Evolutionary conservation across 2,329 filamentous ascomycete species (phyloP).

Genomic region (Xylariomycetidae sp.): DNA sequence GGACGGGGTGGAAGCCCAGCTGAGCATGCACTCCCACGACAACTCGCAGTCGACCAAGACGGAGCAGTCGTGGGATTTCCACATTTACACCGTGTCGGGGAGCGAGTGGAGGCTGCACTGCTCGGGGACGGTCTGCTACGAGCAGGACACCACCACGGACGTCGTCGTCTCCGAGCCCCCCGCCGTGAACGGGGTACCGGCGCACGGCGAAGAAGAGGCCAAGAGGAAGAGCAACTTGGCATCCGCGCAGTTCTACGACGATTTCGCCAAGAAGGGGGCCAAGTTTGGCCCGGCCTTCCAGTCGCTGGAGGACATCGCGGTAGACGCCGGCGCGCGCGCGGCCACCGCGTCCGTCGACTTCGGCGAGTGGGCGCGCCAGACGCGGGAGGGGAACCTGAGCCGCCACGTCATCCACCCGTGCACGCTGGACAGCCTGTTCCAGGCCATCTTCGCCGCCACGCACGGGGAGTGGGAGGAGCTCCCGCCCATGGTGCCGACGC

Average conservation of each 20-base stretch:
- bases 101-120: constrained; percentile 1
- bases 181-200: neutral
- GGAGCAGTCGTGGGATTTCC: neutral
- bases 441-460: no score
- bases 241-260: neutral
- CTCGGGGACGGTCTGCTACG: neutral
- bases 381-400: neutral
- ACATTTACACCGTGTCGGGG: neutral
- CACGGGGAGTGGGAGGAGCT: no score
- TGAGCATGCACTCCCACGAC: constrained; percentile 4
- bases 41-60: neutral
- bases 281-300: constrained; percentile 1
- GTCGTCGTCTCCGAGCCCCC: neutral
- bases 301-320: neutral
- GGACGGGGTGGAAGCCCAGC: constrained; percentile 6
- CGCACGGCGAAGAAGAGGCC: neutral
- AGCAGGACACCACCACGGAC: neutral
- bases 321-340: neutral
- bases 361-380: neutral
- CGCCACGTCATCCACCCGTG: neutral
- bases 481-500: neutral
- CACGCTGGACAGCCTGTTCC: no score
- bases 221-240: neutral
- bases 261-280: neutral
- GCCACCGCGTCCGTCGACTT: neutral